Percentiles rank a stretch among this genome's conserved stretches.
Conservation (phyloP, 2,329 filamentous ascomycete species). For the Aspergillus fischeri region DNA sequence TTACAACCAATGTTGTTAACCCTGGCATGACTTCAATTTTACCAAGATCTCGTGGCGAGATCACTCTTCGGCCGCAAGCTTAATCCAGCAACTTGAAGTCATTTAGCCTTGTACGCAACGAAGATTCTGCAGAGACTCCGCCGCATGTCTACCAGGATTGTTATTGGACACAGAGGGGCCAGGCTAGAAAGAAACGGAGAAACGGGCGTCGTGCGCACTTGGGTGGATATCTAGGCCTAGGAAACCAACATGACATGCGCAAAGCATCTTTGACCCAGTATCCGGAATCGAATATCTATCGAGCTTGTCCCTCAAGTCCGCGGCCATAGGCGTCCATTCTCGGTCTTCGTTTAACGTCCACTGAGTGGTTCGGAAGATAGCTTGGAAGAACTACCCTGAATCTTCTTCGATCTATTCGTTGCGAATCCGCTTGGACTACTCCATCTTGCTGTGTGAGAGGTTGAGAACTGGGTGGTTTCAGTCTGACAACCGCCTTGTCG, state of each 20-base stretch:
- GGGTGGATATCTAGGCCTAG: slow-evolving; percentile 10
- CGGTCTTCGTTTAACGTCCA: background rate
- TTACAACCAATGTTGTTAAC: slow-evolving; percentile 21
- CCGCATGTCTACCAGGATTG: slow-evolving; percentile 21
- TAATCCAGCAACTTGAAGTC: slow-evolving; percentile 20
- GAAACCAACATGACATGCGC: slow-evolving; percentile 14
- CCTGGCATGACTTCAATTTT: slow-evolving; percentile 26
- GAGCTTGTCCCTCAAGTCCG: slow-evolving; percentile 14
- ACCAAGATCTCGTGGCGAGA: slow-evolving; percentile 28
- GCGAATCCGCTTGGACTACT: background rate
- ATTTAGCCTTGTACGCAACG: slow-evolving; percentile 18
- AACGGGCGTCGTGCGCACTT: slow-evolving; percentile 14
- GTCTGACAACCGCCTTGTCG: slow-evolving; percentile 2
- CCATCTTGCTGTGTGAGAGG: background rate
- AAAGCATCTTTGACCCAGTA: slow-evolving; percentile 9
- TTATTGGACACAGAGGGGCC: slow-evolving; percentile 19
- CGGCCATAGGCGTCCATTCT: background rate
- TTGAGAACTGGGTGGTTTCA: background rate
- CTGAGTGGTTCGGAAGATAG: background rate
- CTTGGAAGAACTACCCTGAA: background rate
- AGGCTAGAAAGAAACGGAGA: slow-evolving; percentile 19
- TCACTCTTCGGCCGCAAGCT: slow-evolving; percentile 20
- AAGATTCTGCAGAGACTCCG: slow-evolving; percentile 23
- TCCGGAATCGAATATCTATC: slow-evolving; percentile 24
- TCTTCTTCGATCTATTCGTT: background rate